phyloP scores from a whole-genome alignment of 495 filamentous ascomycete genomes.

The Talaromyces proteolyticus region DNA sequence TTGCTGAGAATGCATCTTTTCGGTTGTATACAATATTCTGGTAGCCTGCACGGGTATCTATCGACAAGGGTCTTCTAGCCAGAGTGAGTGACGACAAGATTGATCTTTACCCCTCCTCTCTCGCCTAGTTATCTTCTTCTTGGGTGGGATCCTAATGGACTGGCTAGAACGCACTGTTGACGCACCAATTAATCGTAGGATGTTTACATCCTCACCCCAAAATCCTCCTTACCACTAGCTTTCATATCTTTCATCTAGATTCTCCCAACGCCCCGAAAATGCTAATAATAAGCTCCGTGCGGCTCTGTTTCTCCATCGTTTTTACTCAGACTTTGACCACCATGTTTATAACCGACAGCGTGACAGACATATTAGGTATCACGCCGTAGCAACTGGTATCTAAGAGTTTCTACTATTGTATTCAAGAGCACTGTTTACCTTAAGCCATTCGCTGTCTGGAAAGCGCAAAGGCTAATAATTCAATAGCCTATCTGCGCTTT shows the following conservation, averaged over 20 bases:
- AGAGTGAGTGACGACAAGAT: constrained; percentile 55
- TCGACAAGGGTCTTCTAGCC: constrained; percentile 58
- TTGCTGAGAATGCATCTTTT: constrained; percentile 85
- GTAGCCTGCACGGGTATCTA: constrained; percentile 84
- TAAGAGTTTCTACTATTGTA: constrained; percentile 77
- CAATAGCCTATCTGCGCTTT: constrained; percentile 90
- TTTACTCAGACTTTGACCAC: constrained; percentile 76
- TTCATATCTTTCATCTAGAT: constrained; percentile 76
- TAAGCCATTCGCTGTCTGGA: constrained; percentile 76
- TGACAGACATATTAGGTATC: constrained; percentile 67
- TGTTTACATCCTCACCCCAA: constrained; percentile 75
- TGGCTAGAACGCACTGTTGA: constrained; percentile 66
- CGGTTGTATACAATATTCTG: constrained; percentile 79
- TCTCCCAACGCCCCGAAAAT: constrained; percentile 57
- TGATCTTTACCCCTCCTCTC: background rate
- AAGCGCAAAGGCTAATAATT: constrained; percentile 86
- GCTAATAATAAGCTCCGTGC: constrained; percentile 70
- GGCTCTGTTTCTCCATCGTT: constrained; percentile 81
- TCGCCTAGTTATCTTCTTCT: too few relatives aligned
- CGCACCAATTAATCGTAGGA: constrained; percentile 68
- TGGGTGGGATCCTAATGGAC: too few relatives aligned
- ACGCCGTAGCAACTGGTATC: constrained; percentile 57
- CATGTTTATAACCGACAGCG: constrained; percentile 79
- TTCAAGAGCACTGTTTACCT: constrained; percentile 65
- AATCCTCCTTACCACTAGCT: constrained; percentile 92